These are phyloP conservation scores for Phytopythium chamaehyphon DNA, from an alignment of 352 stramenopile genomes.

Conservation along the genomic window DNA sequence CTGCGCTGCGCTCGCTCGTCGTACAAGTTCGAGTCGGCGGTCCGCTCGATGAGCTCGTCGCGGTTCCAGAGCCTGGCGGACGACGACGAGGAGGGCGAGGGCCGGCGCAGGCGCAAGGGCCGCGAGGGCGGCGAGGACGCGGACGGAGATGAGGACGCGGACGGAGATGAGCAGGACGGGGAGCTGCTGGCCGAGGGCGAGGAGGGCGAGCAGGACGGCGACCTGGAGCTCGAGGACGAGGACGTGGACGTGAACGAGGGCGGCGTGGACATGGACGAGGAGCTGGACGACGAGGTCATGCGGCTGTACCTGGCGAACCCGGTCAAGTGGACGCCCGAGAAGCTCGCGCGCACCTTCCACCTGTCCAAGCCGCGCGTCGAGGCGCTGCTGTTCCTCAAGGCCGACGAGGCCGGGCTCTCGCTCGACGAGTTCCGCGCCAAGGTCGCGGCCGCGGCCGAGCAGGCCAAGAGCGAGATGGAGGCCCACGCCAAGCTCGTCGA, in stretches of 20 bases:
- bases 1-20: conserved; percentile 2
- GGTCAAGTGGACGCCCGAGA: conserved; percentile 77
- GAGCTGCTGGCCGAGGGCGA: conserved; percentile 14
- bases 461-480: conserved; percentile 28
- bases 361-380: conserved; percentile 74
- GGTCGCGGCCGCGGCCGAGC: conserved; percentile 54
- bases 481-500: conserved; percentile 40
- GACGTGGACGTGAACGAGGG: conserved; percentile 67
- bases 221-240: conserved; percentile 49
- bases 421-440: conserved; percentile 57
- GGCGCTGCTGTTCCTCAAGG: conserved; percentile 77
- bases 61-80: conserved; percentile 73
- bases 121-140: conserved; percentile 8
- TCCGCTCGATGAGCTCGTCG: conserved; percentile 48
- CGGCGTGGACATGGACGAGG: conserved; percentile 63
- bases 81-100: conserved; percentile 34
- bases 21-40: no score
- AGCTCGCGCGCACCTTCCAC: conserved; percentile 76
- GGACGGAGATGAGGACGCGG: conserved; percentile 14
- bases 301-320: conserved; percentile 85
- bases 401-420: conserved; percentile 52
- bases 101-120: conserved; percentile 10
- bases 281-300: conserved; percentile 72
- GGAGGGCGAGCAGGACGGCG: conserved; percentile 49
- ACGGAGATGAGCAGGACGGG: conserved; percentile 10